Percentiles rank a stretch among this genome's conserved stretches.
Conservation (phyloP, 2,329 filamentous ascomycete species). For the Fonsecaea erecta region DNA sequence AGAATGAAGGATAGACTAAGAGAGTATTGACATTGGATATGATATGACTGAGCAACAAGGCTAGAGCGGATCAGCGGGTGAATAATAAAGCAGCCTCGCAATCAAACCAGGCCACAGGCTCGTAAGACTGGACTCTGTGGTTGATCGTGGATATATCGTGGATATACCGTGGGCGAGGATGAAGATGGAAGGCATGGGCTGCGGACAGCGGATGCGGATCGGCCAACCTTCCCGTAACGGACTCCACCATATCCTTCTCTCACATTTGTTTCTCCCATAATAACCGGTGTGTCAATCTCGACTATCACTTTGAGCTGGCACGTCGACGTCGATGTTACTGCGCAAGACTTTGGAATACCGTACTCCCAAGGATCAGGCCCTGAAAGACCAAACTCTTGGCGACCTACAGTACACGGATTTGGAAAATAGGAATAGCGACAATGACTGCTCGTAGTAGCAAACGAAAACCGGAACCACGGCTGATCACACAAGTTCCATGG, state of each 20-base stretch:
- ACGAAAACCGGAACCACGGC: too few relatives aligned
- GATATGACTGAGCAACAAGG: not conserved
- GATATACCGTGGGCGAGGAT: not conserved
- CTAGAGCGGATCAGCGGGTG: not conserved
- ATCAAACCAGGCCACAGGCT: not conserved
- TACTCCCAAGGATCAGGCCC: too few relatives aligned
- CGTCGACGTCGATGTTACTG: too few relatives aligned
- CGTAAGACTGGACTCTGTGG: not conserved
- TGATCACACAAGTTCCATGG: not conserved
- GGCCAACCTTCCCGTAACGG: not conserved
- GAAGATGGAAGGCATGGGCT: not conserved
- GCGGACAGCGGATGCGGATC: not conserved
- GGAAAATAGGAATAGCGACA: too few relatives aligned
- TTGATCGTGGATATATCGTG: not conserved
- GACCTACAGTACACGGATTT: too few relatives aligned
- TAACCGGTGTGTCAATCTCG: not conserved
- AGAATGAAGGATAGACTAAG: not conserved
- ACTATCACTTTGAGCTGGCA: too few relatives aligned
- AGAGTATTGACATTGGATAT: not conserved
- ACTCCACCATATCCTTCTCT: not conserved
- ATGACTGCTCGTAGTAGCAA: too few relatives aligned
- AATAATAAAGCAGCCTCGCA: not conserved
- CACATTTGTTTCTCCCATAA: not conserved
- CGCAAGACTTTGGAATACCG: too few relatives aligned
- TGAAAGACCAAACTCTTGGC: too few relatives aligned